Percentiles rank a stretch among this genome's conserved stretches.
Conservation (phyloP, 768 basidiomycete genomes). For the Kwoniella mangroviensis region DNA sequence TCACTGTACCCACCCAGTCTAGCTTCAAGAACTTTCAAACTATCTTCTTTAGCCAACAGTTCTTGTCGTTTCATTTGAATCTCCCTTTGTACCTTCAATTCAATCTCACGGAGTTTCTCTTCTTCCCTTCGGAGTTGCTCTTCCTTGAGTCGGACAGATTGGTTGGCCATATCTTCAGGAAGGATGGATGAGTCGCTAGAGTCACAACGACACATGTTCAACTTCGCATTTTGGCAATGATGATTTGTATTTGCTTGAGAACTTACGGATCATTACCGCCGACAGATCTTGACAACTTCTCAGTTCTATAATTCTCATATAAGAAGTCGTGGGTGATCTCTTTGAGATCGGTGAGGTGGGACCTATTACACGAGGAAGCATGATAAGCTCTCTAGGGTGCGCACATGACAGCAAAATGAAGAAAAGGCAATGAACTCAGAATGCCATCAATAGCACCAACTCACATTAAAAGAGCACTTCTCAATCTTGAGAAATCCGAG, state of each 20-base stretch:
- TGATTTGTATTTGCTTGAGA: slow-evolving; percentile 57
- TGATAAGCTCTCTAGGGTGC: too few species aligned
- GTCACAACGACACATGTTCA: not conserved
- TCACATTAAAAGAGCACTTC: slow-evolving; percentile 88
- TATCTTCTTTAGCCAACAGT: slow-evolving; percentile 89
- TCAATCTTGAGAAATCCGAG: slow-evolving; percentile 93
- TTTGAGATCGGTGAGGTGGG: slow-evolving; percentile 93
- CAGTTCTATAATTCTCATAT: slow-evolving; percentile 90
- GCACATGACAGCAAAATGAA: too few species aligned
- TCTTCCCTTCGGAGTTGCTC: slow-evolving; percentile 96
- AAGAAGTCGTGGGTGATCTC: slow-evolving; percentile 86
- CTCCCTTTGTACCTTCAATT: slow-evolving; percentile 96
- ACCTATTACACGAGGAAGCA: slow-evolving; percentile 61
- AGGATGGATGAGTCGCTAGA: slow-evolving; percentile 73
- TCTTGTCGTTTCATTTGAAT: slow-evolving; percentile 98
- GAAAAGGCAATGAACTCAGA: too few species aligned
- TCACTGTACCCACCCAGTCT: slow-evolving; percentile 50
- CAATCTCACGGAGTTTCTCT: slow-evolving; percentile 98
- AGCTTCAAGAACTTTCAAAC: slow-evolving; percentile 56
- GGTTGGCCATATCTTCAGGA: slow-evolving; percentile 94
- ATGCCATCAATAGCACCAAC: slow-evolving; percentile 32
- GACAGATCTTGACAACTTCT: slow-evolving; percentile 91
- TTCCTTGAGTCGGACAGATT: slow-evolving; percentile 96
- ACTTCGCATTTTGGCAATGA: not conserved
- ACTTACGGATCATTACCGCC: slow-evolving; percentile 69